Conservation (phyloP, 1,139 yeast genomes). For the Cylindricascospora bacillispora region DNA sequence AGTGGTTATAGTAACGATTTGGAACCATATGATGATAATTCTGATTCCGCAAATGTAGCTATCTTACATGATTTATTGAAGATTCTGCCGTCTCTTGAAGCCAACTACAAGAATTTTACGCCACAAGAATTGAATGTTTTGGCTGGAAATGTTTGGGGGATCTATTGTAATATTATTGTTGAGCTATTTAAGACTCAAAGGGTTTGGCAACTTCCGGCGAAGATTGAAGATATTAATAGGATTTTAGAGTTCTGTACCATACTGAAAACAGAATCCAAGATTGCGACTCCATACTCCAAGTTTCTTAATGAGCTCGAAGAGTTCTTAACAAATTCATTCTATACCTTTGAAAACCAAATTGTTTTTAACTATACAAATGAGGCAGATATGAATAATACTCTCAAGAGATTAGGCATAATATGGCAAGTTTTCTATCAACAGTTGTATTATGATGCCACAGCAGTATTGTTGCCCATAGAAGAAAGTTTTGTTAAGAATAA, state of each 20-base stretch:
- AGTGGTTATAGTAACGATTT: conserved; percentile 6
- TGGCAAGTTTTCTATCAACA: conserved; percentile 45
- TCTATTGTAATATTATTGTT: conserved; percentile 19
- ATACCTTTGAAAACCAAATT: conserved; percentile 28
- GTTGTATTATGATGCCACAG: conserved; percentile 42
- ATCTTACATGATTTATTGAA: conserved; percentile 24
- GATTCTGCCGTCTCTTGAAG: conserved; percentile 22
- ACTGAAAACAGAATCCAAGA: conserved; percentile 13
- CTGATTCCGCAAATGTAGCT: conserved; percentile 13
- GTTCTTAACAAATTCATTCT: conserved; percentile 31
- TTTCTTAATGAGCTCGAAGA: conserved; percentile 34
- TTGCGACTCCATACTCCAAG: conserved; percentile 8
- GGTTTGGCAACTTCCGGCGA: conserved; percentile 25
- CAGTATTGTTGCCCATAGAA: conserved; percentile 47
- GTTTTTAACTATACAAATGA: conserved; percentile 18
- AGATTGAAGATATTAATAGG: conserved; percentile 28
- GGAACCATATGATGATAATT: conserved; percentile 9
- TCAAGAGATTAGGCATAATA: conserved; percentile 26
- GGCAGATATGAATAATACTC: conserved; percentile 15
- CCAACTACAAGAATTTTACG: conserved; percentile 21
- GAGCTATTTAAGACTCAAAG: conserved; percentile 22
- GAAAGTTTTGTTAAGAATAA: conserved; percentile 9
- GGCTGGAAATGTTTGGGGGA: conserved; percentile 24
- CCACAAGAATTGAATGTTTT: conserved; percentile 21
- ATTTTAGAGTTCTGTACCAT: conserved; percentile 24